Evolutionary conservation across 257 asterid species (phyloP).

Genomic region (Nicotiana undulata): DNA sequence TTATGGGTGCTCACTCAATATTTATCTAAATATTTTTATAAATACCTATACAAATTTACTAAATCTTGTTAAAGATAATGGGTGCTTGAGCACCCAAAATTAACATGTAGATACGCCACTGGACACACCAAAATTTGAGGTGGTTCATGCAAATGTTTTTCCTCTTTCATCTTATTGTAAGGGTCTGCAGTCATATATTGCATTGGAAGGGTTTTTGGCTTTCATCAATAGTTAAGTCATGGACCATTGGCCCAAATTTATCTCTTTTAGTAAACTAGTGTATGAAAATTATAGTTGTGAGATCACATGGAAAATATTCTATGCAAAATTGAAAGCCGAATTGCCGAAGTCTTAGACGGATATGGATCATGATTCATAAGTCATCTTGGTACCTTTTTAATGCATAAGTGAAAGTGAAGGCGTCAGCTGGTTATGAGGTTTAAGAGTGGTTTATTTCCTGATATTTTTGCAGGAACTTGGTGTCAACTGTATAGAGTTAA

Average conservation of each 20-base stretch:
- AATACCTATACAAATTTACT: too few relatives aligned
- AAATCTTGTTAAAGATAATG: too few relatives aligned
- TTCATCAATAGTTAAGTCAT: not conserved
- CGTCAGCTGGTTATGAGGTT: not conserved
- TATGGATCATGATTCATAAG: not conserved
- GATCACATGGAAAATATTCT: not conserved
- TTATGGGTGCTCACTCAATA: too few relatives aligned
- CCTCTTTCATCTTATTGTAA: not conserved
- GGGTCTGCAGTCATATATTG: not conserved
- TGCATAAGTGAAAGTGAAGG: not conserved
- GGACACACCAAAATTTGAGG: not conserved
- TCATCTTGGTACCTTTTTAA: not conserved
- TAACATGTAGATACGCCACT: too few relatives aligned
- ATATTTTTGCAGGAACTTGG: conserved; percentile 72
- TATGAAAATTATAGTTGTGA: not conserved
- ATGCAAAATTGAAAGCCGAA: not conserved
- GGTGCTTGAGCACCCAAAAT: too few relatives aligned
- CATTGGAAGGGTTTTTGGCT: not conserved
- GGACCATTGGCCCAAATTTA: not conserved
- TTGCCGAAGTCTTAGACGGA: not conserved
- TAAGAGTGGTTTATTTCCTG: not conserved
- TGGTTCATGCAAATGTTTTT: not conserved
- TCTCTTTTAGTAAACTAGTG: not conserved
- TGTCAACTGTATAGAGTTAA: conserved; percentile 93
- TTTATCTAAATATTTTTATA: too few relatives aligned